Base-by-base conservation (phyloP, 2,329 filamentous ascomycete species). In the Sporothrix euskadiensis region DNA sequence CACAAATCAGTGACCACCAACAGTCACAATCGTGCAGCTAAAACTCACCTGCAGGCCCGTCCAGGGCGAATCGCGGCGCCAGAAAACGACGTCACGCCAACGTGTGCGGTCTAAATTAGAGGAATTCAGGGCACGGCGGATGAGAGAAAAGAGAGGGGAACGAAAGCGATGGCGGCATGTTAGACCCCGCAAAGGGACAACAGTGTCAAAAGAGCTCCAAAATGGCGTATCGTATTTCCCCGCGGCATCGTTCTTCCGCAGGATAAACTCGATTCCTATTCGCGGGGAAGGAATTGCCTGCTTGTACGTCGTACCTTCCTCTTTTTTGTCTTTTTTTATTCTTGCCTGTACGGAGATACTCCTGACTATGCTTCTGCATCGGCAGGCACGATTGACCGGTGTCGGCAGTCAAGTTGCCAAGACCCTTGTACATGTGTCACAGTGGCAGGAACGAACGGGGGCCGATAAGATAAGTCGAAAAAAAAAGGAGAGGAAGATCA, bases 161-260 rank as follows among this genome's bases (percentile, higher is more conserved):
- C 19, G 19, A 54, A 10, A 22, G 66, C 47, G 54, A 66, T 65
- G 71, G 52, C 69, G 54, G 69, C 69, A 61, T 41, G 52, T 57
- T 7, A 32, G 35, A 70, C 69, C 69, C 69, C 69, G 69, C 69
- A 61, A 71, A 30, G 22, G 16, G 12, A 7, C 9, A 54, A n/a
- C 19, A 54, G 52, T 3, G 19, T 54, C 52, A n/a, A 54, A 22
- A 54, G 22, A 16, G 19, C 52, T 22, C 52, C 52, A 54, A 54
- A 54, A 9, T 54, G 52, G 52, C 19, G 52, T 54, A 54, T 22
- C 19, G 52, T 54, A 54, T 22, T 26, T 54, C 19, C 16, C 35
- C 69, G 66, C 69, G 52, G 69, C 54, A 56, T 71, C 54, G 52
- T 71, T 54, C 69, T 71, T 47, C 69, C 52, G 54, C 35, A 35